Percentiles rank a stretch among this genome's conserved stretches.
Conservation (phyloP, 306 rosid genomes). For the Medicago truncatula region DNA sequence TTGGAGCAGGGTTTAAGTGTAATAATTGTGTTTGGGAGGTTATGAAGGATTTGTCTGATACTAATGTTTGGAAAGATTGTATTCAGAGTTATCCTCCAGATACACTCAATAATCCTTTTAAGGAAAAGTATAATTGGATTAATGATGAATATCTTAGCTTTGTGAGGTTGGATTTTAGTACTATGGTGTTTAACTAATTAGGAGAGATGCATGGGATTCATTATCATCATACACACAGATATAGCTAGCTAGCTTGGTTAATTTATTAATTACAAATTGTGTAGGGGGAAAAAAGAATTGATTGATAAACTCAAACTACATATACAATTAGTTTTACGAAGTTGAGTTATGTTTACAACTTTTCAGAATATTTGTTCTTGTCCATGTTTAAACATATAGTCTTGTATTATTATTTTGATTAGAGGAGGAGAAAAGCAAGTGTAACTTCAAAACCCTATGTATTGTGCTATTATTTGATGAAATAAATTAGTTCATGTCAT, state of each 20-base stretch:
- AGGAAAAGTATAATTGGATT: slow-evolving; percentile 76
- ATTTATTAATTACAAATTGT: slow-evolving; percentile 8
- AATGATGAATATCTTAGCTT: slow-evolving; percentile 69
- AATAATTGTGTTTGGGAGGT: slow-evolving; percentile 94
- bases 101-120: slow-evolving; percentile 56
- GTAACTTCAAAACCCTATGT: slow-evolving; percentile 17
- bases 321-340: not conserved
- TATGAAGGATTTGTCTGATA: slow-evolving; percentile 59
- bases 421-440: not conserved
- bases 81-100: slow-evolving; percentile 65
- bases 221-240: not conserved
- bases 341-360: not conserved
- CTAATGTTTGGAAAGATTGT: slow-evolving; percentile 76
- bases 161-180: slow-evolving; percentile 58
- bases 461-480: slow-evolving; percentile 37
- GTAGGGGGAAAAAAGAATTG: not conserved
- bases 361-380: not conserved
- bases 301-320: slow-evolving; percentile 1
- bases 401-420: not conserved
- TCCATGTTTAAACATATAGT: not conserved
- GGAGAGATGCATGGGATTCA: not conserved
- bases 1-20: slow-evolving; percentile 93
- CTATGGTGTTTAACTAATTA: not conserved
- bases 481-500: slow-evolving; percentile 38
- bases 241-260: not conserved